phyloP scores from a whole-genome alignment of 805 yeast species.

The Saccharomycopsis oosterbeekiorum region DNA sequence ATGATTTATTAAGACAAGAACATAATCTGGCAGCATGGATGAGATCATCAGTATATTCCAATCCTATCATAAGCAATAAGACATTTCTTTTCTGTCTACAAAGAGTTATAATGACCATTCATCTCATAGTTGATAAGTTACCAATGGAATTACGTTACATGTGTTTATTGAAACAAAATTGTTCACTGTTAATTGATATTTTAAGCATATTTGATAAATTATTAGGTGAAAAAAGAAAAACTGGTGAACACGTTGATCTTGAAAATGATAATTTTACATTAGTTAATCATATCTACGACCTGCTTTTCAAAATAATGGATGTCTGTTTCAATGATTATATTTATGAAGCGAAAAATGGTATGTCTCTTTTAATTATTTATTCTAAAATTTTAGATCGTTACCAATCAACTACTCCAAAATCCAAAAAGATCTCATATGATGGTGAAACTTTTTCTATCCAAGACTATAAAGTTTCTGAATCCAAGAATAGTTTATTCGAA shows the following conservation, averaged over 20 bases:
- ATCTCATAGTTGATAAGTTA: neutral
- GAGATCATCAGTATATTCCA: neutral
- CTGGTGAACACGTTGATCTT: constrained; percentile 11
- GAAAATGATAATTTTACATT: neutral
- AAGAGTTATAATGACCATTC: neutral
- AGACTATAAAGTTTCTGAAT: constrained; percentile 15
- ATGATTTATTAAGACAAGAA: neutral
- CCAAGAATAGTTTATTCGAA: constrained; percentile 19
- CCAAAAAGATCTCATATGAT: neutral
- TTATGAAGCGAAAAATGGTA: neutral
- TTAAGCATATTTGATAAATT: neutral
- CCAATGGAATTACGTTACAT: neutral
- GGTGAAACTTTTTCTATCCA: constrained; percentile 2
- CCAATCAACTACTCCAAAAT: neutral
- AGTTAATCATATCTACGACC: neutral
- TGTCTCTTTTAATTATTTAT: neutral
- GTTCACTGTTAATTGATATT: neutral
- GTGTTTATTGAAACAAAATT: neutral
- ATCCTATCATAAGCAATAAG: neutral
- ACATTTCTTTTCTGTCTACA: neutral
- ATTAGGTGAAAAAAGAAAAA: constrained; percentile 3
- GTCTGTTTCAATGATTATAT: neutral
- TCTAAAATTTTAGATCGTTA: neutral
- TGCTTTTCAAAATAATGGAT: constrained; percentile 1
- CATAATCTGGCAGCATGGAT: neutral